Evolutionary conservation across 345 rosid genomes (phyloP).

Genomic region (Heritiera littoralis): DNA sequence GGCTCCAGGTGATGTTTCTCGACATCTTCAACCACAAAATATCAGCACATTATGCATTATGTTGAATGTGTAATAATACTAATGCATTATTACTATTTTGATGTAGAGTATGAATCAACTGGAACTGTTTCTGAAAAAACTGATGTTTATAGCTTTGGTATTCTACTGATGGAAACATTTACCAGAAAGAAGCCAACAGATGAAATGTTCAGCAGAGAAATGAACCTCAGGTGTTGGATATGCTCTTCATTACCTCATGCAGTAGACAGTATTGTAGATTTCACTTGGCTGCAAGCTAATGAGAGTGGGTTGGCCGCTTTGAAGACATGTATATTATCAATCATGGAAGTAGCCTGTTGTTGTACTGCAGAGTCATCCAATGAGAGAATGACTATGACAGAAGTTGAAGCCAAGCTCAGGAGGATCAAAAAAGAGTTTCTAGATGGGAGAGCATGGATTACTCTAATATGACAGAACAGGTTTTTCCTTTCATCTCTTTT

Average conservation of each 20-base stretch:
- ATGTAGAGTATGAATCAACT: background rate
- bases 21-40: background rate
- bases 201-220: background rate
- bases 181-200: background rate
- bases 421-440: too few species aligned
- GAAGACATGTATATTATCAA: too few species aligned
- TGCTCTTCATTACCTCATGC: background rate
- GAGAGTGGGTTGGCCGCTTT: too few species aligned
- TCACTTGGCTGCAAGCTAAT: background rate
- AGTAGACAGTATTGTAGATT: background rate
- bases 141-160: background rate
- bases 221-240: background rate
- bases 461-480: background rate
- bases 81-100: background rate
- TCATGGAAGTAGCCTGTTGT: too few species aligned
- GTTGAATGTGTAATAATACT: background rate
- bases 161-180: background rate
- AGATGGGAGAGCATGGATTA: background rate
- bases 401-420: too few species aligned
- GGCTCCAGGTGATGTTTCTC: constrained; percentile 24
- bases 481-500: background rate
- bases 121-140: background rate
- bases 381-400: too few species aligned
- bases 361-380: too few species aligned
- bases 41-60: background rate